Evolutionary conservation across 345 rosid genomes (phyloP), one percentile per base, ranked within the genome.

Genomic region (Theobroma cacao): DNA sequence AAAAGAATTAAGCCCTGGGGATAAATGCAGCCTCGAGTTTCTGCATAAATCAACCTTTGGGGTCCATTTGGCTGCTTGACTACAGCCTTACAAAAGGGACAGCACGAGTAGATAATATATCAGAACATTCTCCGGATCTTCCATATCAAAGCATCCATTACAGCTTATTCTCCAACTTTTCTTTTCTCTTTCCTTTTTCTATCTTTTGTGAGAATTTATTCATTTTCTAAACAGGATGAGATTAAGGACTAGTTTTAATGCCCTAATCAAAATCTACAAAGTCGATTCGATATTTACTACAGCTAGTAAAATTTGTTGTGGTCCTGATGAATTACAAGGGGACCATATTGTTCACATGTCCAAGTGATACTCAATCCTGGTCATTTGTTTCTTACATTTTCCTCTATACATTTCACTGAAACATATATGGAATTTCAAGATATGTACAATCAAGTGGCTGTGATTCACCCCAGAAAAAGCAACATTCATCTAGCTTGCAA

Each of bases 41-140:
- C 76, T n/a, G 67, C 81, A 41, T 71, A 26, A 65, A 20, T 62
- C 20, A 43, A 50, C 56, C 52, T 78, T 40, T 61, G 33, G 75
- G 69, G 75, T 73, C 78, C 65, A n/a, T 10, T 67, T 59, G 58
- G 30, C 26, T 15, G 72, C 66, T 74, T 73, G 75, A 64, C 40
- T 41, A 31, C 38, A 50, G 18, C 47, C 45, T 53, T n/a, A n/a
- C 30, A 20, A 52, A 52, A 72, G 75, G 1, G 74, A 10, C 41
- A 31, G 30, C 74, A 28, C 47, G 9, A 12, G 18, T 11, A n/a
- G 75, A 13, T 4, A 38, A 48, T 33, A 52, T 52, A 36, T n/a
- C 7, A 78, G 84, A 69, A 78, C 80, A 78, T 78, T 72, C 86
- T 40, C 26, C 7, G 82, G 79, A 81, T 80, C 82, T 83, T 75